Evolutionary conservation across 768 basidiomycete genomes (phyloP).

Genomic region (Leucocoprinus leucothites): DNA sequence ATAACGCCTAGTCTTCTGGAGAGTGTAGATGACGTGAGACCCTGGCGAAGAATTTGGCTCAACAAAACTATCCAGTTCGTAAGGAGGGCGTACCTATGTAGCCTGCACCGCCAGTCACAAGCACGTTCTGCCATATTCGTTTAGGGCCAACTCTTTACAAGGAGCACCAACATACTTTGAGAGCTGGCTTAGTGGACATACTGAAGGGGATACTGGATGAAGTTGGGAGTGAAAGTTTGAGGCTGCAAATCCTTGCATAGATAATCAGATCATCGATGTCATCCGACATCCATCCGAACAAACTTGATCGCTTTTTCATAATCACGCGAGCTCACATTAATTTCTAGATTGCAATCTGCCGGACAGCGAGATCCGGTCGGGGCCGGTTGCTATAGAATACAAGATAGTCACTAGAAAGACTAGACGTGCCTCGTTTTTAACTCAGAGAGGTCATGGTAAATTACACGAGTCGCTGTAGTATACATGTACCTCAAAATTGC

Average conservation of each 20-base stretch:
- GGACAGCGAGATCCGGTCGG: neutral
- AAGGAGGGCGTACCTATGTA: constrained; percentile 67
- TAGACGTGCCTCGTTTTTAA: neutral
- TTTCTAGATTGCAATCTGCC: neutral
- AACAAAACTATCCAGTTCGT: neutral
- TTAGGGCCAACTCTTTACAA: constrained; percentile 19
- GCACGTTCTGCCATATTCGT: constrained; percentile 31
- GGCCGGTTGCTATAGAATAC: neutral
- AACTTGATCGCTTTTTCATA: constrained; percentile 13
- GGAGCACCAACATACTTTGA: constrained; percentile 42
- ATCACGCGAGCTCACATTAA: constrained; percentile 20
- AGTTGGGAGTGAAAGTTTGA: constrained; percentile 1
- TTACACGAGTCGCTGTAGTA: neutral
- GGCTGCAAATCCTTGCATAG: constrained; percentile 10
- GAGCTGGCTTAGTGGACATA: constrained; percentile 22
- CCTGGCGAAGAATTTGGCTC: constrained; percentile 41
- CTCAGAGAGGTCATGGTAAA: neutral
- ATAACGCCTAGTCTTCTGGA: constrained; percentile 82
- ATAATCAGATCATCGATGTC: constrained; percentile 20
- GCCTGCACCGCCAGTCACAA: constrained; percentile 71
- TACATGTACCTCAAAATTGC: constrained; percentile 18
- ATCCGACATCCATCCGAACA: too few species aligned
- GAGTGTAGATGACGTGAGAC: constrained; percentile 87
- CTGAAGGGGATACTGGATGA: constrained; percentile 8
- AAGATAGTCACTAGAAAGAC: neutral